A percentile compares a stretch with the other conserved stretches of the same genome.
Conservation (phyloP, 2,329 filamentous ascomycete genomes). For the Purpureocillium lavendulum region DNA sequence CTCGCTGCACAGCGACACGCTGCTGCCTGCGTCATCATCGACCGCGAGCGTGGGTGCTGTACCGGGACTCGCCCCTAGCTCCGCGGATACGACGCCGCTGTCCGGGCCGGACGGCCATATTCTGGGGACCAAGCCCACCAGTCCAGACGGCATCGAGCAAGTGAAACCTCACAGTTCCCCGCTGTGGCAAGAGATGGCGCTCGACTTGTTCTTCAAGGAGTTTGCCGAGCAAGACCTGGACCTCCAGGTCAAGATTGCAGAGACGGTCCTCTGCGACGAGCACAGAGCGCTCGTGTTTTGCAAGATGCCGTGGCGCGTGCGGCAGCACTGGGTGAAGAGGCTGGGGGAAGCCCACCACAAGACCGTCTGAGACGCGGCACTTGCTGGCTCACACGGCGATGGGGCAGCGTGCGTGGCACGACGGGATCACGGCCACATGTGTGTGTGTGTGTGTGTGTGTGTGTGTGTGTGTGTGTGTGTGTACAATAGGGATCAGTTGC, state of each 20-base stretch:
- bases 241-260: conserved; percentile 50
- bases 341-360: conserved; percentile 29
- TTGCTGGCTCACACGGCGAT: too few relatives aligned
- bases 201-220: conserved; percentile 51
- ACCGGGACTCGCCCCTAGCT: not conserved
- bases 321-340: conserved; percentile 48
- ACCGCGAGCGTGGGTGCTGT: not conserved
- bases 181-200: conserved; percentile 47
- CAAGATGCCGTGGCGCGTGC: conserved; percentile 46
- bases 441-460: too few relatives aligned
- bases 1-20: conserved; percentile 14
- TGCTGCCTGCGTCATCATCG: not conserved
- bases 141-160: conserved; percentile 10
- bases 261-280: conserved; percentile 49
- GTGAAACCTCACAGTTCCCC: conserved; percentile 18
- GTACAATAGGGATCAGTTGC: too few relatives aligned
- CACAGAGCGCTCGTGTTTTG: conserved; percentile 54
- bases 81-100: conserved; percentile 5
- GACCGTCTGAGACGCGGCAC: not conserved
- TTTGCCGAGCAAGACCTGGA: conserved; percentile 50
- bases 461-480: too few relatives aligned
- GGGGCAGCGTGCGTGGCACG: too few relatives aligned
- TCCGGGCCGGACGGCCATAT: not conserved
- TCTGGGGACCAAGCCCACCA: not conserved
- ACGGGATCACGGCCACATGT: too few relatives aligned